Conservation (phyloP, 768 basidiomycete genomes). For the Russula abietina region DNA sequence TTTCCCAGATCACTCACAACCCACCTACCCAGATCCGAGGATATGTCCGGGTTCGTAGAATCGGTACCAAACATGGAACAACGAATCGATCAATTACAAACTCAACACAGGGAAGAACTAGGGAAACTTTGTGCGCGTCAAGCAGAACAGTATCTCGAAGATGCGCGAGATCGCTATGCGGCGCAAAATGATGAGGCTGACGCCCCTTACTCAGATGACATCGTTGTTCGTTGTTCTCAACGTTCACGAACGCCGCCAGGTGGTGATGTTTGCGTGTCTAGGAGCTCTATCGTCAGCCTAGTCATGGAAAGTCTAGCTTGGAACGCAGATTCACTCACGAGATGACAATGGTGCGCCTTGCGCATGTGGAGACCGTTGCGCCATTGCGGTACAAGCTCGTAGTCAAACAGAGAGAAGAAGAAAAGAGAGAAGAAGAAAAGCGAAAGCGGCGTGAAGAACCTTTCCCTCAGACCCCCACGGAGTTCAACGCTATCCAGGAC, state of each 20-base stretch:
- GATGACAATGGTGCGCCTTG: conserved; percentile 14
- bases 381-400: conserved; percentile 10
- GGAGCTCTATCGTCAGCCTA: conserved; percentile 12
- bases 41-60: conserved; percentile 25
- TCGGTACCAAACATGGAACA: conserved; percentile 28
- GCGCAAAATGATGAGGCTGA: conserved; percentile 20
- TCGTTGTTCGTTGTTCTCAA: conserved; percentile 14
- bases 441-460: conserved; percentile 20
- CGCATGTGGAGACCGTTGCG: conserved; percentile 10
- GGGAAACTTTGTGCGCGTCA: conserved; percentile 32
- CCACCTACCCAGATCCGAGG: conserved; percentile 9
- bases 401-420: conserved; percentile 13
- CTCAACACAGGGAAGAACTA: conserved; percentile 31
- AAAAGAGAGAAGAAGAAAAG: too few relatives aligned
- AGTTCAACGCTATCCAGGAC: conserved; percentile 19
- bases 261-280: not conserved
- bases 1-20: conserved; percentile 1
- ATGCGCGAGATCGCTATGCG: conserved; percentile 30
- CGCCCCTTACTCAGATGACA: not conserved
- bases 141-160: conserved; percentile 31
- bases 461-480: conserved; percentile 19
- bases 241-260: not conserved
- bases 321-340: conserved; percentile 16
- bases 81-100: conserved; percentile 31
- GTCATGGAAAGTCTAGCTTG: conserved; percentile 2